A percentile compares a stretch with the other conserved stretches of the same genome.
These are phyloP conservation scores for Nicotiana tabacum DNA, from an alignment of 257 asterid genomes.

Conservation along the genomic window DNA sequence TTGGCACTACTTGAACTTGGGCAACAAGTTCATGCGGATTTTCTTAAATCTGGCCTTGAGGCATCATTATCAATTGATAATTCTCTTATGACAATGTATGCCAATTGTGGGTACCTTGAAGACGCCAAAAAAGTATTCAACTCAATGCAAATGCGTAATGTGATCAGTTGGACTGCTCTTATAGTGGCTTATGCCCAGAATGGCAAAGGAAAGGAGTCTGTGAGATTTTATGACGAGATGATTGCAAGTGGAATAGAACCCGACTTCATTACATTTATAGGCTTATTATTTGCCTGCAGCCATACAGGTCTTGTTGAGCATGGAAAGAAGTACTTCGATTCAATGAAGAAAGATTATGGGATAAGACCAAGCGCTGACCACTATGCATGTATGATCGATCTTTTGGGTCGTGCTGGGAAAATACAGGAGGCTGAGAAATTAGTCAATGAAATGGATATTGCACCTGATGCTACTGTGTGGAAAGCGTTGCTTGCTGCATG, in stretches of 20 bases:
- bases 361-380: constrained; percentile 67
- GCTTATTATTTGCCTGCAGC: constrained; percentile 82
- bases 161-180: constrained; percentile 84
- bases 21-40: constrained; percentile 55
- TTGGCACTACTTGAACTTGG: constrained; percentile 66
- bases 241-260: constrained; percentile 54
- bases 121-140: constrained; percentile 43
- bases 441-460: constrained; percentile 39
- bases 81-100: constrained; percentile 65
- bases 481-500: constrained; percentile 75
- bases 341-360: constrained; percentile 54
- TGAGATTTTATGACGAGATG: constrained; percentile 56
- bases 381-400: constrained; percentile 84
- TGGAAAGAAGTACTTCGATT: constrained; percentile 45
- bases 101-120: constrained; percentile 65
- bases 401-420: constrained; percentile 71
- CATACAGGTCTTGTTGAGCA: constrained; percentile 69
- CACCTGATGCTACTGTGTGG: constrained; percentile 70
- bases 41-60: constrained; percentile 37
- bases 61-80: constrained; percentile 53
- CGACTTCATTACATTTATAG: constrained; percentile 72
- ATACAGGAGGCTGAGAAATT: constrained; percentile 59
- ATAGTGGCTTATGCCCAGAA: constrained; percentile 71
- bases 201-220: constrained; percentile 52
- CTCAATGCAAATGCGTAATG: constrained; percentile 47